These are phyloP conservation scores for Inga oerstediana DNA, from an alignment of 306 rosid genomes.

Conservation along the genomic window DNA sequence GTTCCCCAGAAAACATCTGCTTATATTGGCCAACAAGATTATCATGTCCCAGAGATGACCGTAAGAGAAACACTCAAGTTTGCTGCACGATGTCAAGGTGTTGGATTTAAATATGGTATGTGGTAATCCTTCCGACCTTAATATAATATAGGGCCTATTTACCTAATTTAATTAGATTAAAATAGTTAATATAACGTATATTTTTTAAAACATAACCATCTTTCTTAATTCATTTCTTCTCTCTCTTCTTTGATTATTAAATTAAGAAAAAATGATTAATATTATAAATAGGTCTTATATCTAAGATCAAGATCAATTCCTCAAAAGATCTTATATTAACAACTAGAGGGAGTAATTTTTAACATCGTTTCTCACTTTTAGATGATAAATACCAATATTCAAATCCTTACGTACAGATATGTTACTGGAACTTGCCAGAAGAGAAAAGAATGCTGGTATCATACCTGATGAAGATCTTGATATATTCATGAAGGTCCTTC, in stretches of 20 bases:
- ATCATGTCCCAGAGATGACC: conserved; percentile 45
- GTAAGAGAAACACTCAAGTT: conserved; percentile 46
- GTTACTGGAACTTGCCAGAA: conserved; percentile 93
- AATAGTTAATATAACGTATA: too few species aligned
- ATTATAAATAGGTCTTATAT: too few species aligned
- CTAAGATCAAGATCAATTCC: too few species aligned
- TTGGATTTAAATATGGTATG: conserved; percentile 34
- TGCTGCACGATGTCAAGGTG: conserved; percentile 47
- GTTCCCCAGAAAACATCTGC: conserved; percentile 45
- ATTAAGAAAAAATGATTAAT: too few species aligned
- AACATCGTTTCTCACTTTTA: neutral
- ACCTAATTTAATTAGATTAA: too few species aligned
- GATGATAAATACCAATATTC: neutral
- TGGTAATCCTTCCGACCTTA: rapidly evolving
- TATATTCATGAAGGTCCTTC: conserved; percentile 86
- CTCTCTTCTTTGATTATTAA: too few species aligned
- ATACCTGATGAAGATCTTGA: conserved; percentile 98
- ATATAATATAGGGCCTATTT: rapidly evolving
- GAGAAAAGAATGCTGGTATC: conserved; percentile 91
- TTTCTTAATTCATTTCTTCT: too few species aligned
- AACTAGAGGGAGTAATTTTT: neutral
- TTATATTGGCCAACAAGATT: conserved; percentile 42
- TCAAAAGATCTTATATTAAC: too few species aligned
- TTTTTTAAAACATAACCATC: too few species aligned
- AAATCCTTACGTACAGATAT: conserved; percentile 60